Evolutionary conservation across 345 rosid genomes (phyloP).

Genomic region (Leavenworthia alabamica): DNA sequence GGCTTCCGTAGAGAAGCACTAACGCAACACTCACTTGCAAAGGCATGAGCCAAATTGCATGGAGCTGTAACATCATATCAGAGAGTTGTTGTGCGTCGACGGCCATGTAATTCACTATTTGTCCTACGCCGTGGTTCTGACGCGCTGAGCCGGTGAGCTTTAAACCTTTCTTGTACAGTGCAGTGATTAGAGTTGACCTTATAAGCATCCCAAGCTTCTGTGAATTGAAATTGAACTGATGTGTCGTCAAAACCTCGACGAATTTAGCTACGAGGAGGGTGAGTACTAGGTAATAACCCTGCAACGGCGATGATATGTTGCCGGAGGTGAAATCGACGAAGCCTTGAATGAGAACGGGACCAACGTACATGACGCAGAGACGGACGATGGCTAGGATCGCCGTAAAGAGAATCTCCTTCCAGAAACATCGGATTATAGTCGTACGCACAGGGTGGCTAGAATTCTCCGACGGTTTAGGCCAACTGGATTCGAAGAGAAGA

Average conservation of each 20-base stretch:
- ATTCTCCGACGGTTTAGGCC: constrained; percentile 73
- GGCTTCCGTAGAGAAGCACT: constrained; percentile 53
- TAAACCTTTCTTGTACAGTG: constrained; percentile 72
- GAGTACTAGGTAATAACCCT: constrained; percentile 76
- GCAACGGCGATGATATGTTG: constrained; percentile 58
- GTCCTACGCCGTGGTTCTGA: constrained; percentile 91
- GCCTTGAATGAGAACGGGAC: constrained; percentile 75
- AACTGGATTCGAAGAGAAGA: constrained; percentile 44
- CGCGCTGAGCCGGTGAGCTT: constrained; percentile 75
- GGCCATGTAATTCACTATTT: constrained; percentile 96
- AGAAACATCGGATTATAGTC: constrained; percentile 62
- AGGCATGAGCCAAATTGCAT: constrained; percentile 89
- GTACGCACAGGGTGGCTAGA: constrained; percentile 60
- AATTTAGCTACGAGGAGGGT: constrained; percentile 67
- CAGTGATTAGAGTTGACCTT: constrained; percentile 72
- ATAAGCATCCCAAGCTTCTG: constrained; percentile 96
- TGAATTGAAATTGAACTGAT: constrained; percentile 81
- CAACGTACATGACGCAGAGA: constrained; percentile 70
- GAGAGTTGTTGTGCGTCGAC: constrained; percentile 96
- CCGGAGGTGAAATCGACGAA: constrained; percentile 80
- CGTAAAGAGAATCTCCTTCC: constrained; percentile 70
- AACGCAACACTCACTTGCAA: constrained; percentile 62
- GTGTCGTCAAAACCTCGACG: constrained; percentile 65
- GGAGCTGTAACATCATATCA: constrained; percentile 94
- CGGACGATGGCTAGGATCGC: constrained; percentile 66